A percentile compares a stretch with the other conserved stretches of the same genome.
Conservation (phyloP, 2,329 filamentous ascomycete species). For the Penicillium palitans region DNA sequence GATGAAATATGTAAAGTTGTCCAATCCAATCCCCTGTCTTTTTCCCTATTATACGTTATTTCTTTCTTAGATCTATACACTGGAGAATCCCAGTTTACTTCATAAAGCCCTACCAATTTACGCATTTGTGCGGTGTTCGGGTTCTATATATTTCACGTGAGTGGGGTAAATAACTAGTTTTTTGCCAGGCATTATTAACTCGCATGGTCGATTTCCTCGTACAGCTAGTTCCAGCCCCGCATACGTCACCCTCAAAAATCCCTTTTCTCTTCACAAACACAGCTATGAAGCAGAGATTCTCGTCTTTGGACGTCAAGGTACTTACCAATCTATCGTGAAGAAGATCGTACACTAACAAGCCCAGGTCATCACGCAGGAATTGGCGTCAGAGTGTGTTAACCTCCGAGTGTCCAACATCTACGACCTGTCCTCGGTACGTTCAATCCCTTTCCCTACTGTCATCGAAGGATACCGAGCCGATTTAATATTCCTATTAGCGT, state of each 20-base stretch:
- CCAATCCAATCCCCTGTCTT: too few species aligned
- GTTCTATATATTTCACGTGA: neutral
- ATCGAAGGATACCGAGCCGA: conserved; percentile 13
- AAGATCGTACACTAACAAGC: conserved; percentile 12
- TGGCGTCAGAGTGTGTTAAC: conserved; percentile 71
- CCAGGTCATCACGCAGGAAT: conserved; percentile 91
- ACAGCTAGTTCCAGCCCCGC: conserved; percentile 32
- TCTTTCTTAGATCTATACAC: neutral
- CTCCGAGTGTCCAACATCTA: conserved; percentile 92
- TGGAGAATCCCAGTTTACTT: rapidly evolving
- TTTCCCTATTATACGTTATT: neutral
- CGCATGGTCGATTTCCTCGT: neutral
- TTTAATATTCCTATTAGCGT: conserved; percentile 51
- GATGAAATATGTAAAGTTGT: neutral
- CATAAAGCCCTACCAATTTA: neutral
- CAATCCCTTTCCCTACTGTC: neutral
- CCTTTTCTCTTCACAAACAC: conserved; percentile 19
- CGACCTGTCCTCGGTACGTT: conserved; percentile 75
- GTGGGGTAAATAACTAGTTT: neutral
- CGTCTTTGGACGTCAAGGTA: conserved; percentile 59
- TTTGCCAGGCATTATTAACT: neutral
- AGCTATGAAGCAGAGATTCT: conserved; percentile 60
- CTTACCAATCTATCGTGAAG: neutral
- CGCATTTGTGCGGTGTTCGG: neutral
- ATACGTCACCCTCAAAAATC: conserved; percentile 40